These are phyloP conservation scores for Dendrocalamus latiflorus DNA, from an alignment of 202 grass and related monocot species.

Conservation along the genomic window DNA sequence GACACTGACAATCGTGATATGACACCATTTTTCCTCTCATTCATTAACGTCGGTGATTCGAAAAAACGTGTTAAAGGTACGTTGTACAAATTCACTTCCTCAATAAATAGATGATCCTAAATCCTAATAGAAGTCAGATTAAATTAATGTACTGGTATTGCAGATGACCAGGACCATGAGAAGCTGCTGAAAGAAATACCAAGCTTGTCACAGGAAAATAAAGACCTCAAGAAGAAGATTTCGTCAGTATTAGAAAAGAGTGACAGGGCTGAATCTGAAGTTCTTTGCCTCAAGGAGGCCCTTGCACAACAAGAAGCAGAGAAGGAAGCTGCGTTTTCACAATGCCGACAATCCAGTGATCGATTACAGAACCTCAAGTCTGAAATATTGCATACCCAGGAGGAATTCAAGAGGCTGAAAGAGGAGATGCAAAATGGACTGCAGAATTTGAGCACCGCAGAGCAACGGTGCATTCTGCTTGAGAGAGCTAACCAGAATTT, in stretches of 20 bases:
- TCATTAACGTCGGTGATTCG: constrained; percentile 51
- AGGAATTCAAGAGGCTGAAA: constrained; percentile 72
- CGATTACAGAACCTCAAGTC: constrained; percentile 57
- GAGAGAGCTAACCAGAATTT: constrained; percentile 67
- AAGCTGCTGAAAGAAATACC: constrained; percentile 81
- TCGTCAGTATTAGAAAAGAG: constrained; percentile 49
- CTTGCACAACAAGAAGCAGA: constrained; percentile 54
- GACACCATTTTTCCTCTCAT: constrained; percentile 48
- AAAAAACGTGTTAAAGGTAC: constrained; percentile 60
- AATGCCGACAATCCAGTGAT: constrained; percentile 60
- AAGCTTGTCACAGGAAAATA: constrained; percentile 71
- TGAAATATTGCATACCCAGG: constrained; percentile 73
- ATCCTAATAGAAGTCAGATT: not conserved
- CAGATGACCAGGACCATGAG: constrained; percentile 67
- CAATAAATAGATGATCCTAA: not conserved
- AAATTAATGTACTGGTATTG: constrained; percentile 3
- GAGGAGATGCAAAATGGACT: constrained; percentile 68
- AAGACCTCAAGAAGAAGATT: constrained; percentile 76
- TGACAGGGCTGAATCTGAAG: constrained; percentile 55
- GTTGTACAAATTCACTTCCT: constrained; percentile 7
- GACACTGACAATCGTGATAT: constrained; percentile 43
- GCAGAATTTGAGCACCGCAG: constrained; percentile 47
- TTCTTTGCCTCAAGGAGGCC: constrained; percentile 48
- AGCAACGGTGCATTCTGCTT: constrained; percentile 52
- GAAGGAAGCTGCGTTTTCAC: constrained; percentile 56